Evolutionary conservation across 345 rosid species (phyloP), one percentile per base, ranked within the genome.

Genomic region (Isatis tinctoria): DNA sequence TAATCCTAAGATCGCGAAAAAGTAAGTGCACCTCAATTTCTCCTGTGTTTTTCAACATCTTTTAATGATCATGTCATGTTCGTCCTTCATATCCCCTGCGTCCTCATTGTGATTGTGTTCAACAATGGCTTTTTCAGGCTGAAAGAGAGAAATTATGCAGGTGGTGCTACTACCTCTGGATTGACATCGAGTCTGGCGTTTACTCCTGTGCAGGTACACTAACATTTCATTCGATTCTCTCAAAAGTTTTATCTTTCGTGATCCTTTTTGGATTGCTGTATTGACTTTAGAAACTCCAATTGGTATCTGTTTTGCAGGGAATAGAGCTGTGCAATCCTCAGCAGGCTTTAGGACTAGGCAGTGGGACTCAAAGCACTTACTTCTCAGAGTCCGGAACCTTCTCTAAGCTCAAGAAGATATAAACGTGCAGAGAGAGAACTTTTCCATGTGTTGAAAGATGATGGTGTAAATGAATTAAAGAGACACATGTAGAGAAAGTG

Each of bases 291-390:
- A 12, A 41, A 56, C 48, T 44, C 18, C 0, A 67, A 36, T 17
- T 43, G 47, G 51, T 49, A 18, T 24, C 54, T 69, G 8, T 49
- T 9, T 72, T 40, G 63, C 83, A 94, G 91, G 97, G 97, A 32
- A 94, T 94, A 59, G 98, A 94, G 79, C 85, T 94, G 24, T 63
- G 91, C 37, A 94, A 94, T 76, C 98, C 97, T 33, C 95, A 89
- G 62, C 96, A 89, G 67, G 96, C 96, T 12, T 85, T 85, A 69
- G 88, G 89, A 73, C 83, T 88, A 11, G 97, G 91, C 28, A 82
- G 92, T 74, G 96, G 97, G 60, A 91, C 90, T 58, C 98, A 91
- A 69, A 94, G 98, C 78, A 94, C 97, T 6, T 94, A 91, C 80
- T 94, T 94, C 80, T 94, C 98, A 0, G 98, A 91, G 76, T 88